Evolutionary conservation across 495 filamentous ascomycete species (phyloP).

Genomic region (Penicillium paradoxum): DNA sequence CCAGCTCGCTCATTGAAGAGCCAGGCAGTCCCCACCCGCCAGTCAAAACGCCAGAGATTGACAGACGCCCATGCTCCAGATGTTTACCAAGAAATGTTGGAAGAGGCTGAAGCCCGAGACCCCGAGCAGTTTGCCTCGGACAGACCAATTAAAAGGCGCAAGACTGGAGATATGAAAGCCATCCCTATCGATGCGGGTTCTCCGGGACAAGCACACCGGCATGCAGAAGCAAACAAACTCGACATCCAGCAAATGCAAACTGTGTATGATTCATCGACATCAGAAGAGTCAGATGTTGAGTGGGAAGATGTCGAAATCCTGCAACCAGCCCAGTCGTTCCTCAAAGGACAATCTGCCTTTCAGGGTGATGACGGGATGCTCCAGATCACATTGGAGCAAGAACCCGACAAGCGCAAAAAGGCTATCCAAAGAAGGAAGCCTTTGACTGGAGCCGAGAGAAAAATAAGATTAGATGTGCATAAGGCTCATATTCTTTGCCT

Average conservation of each 20-base stretch:
- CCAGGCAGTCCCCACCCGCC: constrained; percentile 13
- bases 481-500: constrained; percentile 83
- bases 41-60: constrained; percentile 5
- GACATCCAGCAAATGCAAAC: constrained; percentile 32
- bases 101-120: constrained; percentile 51
- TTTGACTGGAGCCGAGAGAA: constrained; percentile 65
- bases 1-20: constrained; percentile 14
- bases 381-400: constrained; percentile 54
- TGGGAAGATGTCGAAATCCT: constrained; percentile 67
- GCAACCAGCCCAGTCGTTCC: constrained; percentile 31
- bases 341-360: constrained; percentile 11
- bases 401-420: constrained; percentile 34
- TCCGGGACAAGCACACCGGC: constrained; percentile 7
- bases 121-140: constrained; percentile 27
- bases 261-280: constrained; percentile 41
- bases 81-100: constrained; percentile 64
- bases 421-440: constrained; percentile 48
- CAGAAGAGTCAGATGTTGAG: constrained; percentile 58
- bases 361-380: constrained; percentile 37
- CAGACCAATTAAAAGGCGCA: constrained; percentile 43
- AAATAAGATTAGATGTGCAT: constrained; percentile 68
- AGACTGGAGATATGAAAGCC: constrained; percentile 28
- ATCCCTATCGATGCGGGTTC: constrained; percentile 10
- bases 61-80: constrained; percentile 39
- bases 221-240: constrained; percentile 8